Evolutionary conservation across 495 filamentous ascomycete genomes (phyloP), one percentile per base, ranked within the genome.

Genomic region (Thozetella sp.): DNA sequence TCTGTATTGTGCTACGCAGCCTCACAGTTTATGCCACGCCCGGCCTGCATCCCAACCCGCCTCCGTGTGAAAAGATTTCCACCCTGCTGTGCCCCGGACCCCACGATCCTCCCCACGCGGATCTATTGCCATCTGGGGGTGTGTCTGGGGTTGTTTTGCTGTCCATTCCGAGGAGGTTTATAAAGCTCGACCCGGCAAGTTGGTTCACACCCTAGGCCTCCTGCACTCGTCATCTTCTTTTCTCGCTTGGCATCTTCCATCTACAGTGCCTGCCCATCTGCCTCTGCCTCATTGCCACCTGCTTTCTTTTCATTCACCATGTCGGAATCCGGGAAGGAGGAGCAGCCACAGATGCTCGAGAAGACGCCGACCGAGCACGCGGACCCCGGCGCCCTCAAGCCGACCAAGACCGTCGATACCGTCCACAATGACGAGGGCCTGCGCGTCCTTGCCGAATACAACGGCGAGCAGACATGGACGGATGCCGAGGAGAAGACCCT

Each of bases 351-450:
- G 6, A 48, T 48, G 43, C 11, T 56, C 40, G 59, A 63, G 27
- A 50, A 23, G 50, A 30, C 46, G 2, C 20, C 50, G 13, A 58
- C 34, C 20, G 53, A 56, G 43, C 46, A 62, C 43, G 56, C 63
- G 23, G 62, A 37, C 43, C n/a, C n/a, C n/a, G n/a, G n/a, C n/a
- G n/a, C n/a, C n/a, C n/a, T n/a, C n/a, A 63, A 64, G 22, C 34
- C 37, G 61, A 56, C 34, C 57, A 57, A 65, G 37, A 34, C 24
- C 24, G 40, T 78, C 37, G 79, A 80, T 58, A 79, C 74, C 1
- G 53, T 76, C 15, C 77, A 81, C 60, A 69, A 68, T 37, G 75
- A 80, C 61, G 79, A 82, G 56, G 80, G 77, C 4, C 57, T 82
- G 55, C 76, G 74, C 55, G 73, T 82, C 2, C 22, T 64, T 2